Percentiles rank a stretch among this genome's conserved stretches.
These are phyloP conservation scores for Chrysopogon serrulatus DNA, from an alignment of 176 grass and related monocot genomes.

Conservation along the genomic window DNA sequence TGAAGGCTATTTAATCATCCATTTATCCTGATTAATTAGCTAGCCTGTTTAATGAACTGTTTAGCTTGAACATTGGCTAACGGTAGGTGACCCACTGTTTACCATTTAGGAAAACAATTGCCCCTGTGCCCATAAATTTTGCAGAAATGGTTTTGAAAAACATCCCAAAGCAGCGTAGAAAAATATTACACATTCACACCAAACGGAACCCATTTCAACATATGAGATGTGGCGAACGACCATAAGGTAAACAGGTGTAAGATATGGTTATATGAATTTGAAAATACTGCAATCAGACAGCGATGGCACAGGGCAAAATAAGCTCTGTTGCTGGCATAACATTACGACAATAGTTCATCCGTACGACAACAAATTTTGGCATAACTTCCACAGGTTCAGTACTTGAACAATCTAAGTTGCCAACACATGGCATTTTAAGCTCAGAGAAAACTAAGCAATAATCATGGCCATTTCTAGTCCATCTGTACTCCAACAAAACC, in stretches of 20 bases:
- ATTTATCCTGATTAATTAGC: too few relatives aligned
- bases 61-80: too few relatives aligned
- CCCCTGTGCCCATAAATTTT: too few relatives aligned
- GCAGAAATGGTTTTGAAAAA: too few relatives aligned
- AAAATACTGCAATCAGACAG: background rate
- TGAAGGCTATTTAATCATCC: too few relatives aligned
- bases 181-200: background rate
- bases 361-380: constrained; percentile 10
- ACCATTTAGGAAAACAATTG: too few relatives aligned
- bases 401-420: constrained; percentile 23
- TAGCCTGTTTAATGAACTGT: too few relatives aligned
- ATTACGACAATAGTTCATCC: constrained; percentile 3
- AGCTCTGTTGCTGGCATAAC: background rate
- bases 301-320: background rate
- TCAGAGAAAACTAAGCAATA: constrained; percentile 9
- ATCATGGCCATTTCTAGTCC: background rate
- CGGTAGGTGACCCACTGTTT: too few relatives aligned
- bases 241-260: background rate
- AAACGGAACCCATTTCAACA: background rate
- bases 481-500: constrained; percentile 9
- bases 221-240: background rate
- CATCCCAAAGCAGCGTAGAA: too few relatives aligned
- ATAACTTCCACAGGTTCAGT: constrained; percentile 33
- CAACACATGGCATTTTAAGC: constrained; percentile 14
- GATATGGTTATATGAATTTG: background rate